These are phyloP conservation scores for Pseudotsuga menziesii DNA, from an alignment of 75 land plant genomes.

Conservation along the genomic window DNA sequence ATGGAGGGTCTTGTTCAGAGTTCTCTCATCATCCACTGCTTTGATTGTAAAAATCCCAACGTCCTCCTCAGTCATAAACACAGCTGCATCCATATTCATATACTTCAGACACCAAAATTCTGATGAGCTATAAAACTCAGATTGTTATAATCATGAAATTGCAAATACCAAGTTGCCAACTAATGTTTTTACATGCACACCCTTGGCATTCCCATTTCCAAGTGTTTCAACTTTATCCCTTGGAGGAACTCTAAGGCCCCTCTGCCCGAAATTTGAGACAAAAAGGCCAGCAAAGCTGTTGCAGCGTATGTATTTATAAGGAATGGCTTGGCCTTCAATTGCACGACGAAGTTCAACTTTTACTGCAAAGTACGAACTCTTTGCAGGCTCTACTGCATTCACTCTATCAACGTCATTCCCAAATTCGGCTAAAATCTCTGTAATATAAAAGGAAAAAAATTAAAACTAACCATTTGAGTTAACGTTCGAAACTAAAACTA, in stretches of 20 bases:
- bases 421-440: conserved; percentile 57
- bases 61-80: conserved; percentile 24
- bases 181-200: conserved; percentile 9
- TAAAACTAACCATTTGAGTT: too few relatives aligned
- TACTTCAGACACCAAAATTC: not conserved
- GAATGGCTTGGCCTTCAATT: conserved; percentile 31
- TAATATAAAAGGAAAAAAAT: not conserved
- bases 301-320: conserved; percentile 29
- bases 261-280: not conserved
- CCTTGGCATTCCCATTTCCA: conserved; percentile 30
- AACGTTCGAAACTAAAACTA: too few relatives aligned
- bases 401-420: conserved; percentile 33
- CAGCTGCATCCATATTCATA: conserved; percentile 6
- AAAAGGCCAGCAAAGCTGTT: conserved; percentile 28
- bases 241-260: not conserved
- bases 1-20: conserved; percentile 17
- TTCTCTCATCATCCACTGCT: conserved; percentile 29
- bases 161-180: not conserved
- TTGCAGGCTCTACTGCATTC: conserved; percentile 10
- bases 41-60: conserved; percentile 21
- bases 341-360: conserved; percentile 29
- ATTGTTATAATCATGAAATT: not conserved
- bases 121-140: not conserved
- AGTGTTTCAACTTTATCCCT: conserved; percentile 28
- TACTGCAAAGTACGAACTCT: conserved; percentile 11